Conservation (phyloP, 495 filamentous ascomycete genomes). For the Venustampulla echinocandica region DNA sequence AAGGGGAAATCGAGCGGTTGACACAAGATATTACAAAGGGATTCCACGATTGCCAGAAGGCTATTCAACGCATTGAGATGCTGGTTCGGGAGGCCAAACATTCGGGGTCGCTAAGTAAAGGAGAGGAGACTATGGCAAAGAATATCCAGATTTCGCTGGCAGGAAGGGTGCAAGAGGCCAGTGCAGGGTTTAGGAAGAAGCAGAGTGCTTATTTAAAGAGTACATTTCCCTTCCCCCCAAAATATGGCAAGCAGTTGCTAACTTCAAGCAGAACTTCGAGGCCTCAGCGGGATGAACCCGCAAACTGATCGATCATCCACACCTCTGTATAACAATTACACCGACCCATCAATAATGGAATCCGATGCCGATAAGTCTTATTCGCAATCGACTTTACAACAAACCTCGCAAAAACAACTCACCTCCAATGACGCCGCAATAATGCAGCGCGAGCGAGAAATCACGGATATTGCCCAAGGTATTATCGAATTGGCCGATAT, state of each 20-base stretch:
- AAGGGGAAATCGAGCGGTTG: conserved; percentile 78
- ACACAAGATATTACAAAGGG: conserved; percentile 82
- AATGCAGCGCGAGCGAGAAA: conserved; percentile 88
- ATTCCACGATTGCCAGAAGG: conserved; percentile 83
- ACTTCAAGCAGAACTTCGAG: conserved; percentile 65
- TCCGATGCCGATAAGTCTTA: conserved; percentile 86
- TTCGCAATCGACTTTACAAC: conserved; percentile 78
- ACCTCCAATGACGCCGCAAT: conserved; percentile 79
- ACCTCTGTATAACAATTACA: conserved; percentile 41
- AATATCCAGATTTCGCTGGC: conserved; percentile 92
- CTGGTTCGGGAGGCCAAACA: conserved; percentile 71
- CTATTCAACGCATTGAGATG: conserved; percentile 76
- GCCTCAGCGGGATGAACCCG: conserved; percentile 46
- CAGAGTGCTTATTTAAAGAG: conserved; percentile 94
- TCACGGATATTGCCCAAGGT: conserved; percentile 93
- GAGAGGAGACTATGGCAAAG: conserved; percentile 89
- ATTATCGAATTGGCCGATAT: conserved; percentile 96
- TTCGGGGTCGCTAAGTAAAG: conserved; percentile 57
- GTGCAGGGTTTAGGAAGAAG: conserved; percentile 87
- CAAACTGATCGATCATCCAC: conserved; percentile 48
- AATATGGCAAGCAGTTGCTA: conserved; percentile 5
- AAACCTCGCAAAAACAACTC: conserved; percentile 57
- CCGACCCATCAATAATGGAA: conserved; percentile 76
- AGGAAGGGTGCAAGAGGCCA: conserved; percentile 81
- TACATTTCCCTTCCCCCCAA: conserved; percentile 27